These are phyloP conservation scores for Cephaloascus fragrans DNA, from an alignment of 805 yeast genomes.

Conservation along the genomic window DNA sequence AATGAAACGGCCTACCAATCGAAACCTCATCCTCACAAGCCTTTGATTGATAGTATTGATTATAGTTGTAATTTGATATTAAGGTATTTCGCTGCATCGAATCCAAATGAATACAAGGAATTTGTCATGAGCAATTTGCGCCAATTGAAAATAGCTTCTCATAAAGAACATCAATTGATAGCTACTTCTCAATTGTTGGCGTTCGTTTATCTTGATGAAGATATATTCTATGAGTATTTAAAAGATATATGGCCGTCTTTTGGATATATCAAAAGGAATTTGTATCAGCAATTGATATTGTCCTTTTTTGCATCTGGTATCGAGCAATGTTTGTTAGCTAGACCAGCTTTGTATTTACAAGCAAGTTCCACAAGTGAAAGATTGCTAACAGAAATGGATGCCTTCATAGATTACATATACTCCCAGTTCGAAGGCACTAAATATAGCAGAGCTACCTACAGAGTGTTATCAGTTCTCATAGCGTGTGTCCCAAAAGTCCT, in stretches of 20 bases:
- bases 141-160: conserved; percentile 17
- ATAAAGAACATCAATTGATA: conserved; percentile 24
- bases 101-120: conserved; percentile 30
- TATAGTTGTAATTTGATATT: conserved; percentile 26
- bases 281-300: conserved; percentile 35
- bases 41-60: conserved; percentile 23
- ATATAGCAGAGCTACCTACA: background rate
- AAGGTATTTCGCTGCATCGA: conserved; percentile 40
- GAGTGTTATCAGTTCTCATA: background rate
- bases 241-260: conserved; percentile 26
- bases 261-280: conserved; percentile 25
- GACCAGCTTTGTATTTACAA: conserved; percentile 30
- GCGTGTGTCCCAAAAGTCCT: background rate
- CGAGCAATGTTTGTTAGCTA: conserved; percentile 38
- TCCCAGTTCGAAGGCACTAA: conserved; percentile 1
- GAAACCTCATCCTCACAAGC: conserved; percentile 1
- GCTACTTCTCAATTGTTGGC: conserved; percentile 38
- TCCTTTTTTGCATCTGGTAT: conserved; percentile 36
- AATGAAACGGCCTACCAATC: conserved; percentile 7
- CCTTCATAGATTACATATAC: conserved; percentile 2
- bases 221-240: conserved; percentile 23
- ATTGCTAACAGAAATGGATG: background rate
- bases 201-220: conserved; percentile 27
- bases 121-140: conserved; percentile 18
- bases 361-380: background rate